Base-by-base conservation (phyloP, 2,329 filamentous ascomycete species). In the Sporothrix euskadiensis region DNA sequence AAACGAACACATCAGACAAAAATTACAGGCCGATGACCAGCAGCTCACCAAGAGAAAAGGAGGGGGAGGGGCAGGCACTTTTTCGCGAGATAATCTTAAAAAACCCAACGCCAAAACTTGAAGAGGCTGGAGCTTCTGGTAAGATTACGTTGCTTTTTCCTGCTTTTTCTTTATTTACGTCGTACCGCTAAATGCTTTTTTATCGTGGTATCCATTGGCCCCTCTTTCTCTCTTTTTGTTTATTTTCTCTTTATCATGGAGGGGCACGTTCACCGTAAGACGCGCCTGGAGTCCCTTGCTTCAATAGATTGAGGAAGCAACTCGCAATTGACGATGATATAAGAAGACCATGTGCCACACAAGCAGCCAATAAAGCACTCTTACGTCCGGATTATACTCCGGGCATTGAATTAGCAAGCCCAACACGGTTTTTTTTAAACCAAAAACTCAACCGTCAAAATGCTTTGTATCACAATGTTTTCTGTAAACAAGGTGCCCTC, bases 11-110 rank as follows among this genome's bases (percentile, higher is more conserved):
- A 16, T 22, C 0, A 26, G n/a, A 41, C n/a, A 26, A n/a, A 26
- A 26, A 44, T 35, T 35, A 19, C 30, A 41, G 7, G 32, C 16
- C n/a, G 22, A 66, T 66, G 39, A 47, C 39, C 22, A 66, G 26
- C 61, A 47, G 44, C 22, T 63, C 32, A 32, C 41, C 9, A 41
- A 63, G 35, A 26, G 12, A 26, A 22, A 65, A 26, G n/a, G 59
- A 44, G 35, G 59, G 59, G 59, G 9, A 65, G 59, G 59, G 59
- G 59, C 39, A 44, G 35, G 10, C 56, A 22, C 35, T 44, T 26
- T 63, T 65, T 47, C 61, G 47, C 61, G 61, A 30, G 61, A 66
- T 30, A 66, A 66, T 66, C 39, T 66, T 47, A 66, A 47, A 30
- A 41, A 41, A 47, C 2, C n/a, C 30, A 65, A 63, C 41, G 39